phyloP scores from a whole-genome alignment of 495 filamentous ascomycete species.

The Daldinia bambusicola region DNA sequence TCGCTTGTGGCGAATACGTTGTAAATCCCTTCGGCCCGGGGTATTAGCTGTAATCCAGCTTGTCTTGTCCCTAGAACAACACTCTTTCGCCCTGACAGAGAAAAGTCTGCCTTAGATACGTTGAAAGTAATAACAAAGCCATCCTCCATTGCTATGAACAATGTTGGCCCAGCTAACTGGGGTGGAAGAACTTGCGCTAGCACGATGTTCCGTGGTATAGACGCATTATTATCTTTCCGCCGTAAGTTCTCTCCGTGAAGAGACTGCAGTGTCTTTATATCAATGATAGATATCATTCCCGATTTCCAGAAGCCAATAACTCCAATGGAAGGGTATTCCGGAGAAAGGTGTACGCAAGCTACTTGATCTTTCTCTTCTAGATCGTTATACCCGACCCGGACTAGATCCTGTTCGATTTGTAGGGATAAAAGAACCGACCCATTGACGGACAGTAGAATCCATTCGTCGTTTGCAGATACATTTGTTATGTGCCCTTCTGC shows the following conservation, averaged over 20 bases:
- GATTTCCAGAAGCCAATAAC: slow-evolving; percentile 88
- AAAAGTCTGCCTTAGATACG: slow-evolving; percentile 66
- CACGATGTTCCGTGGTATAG: slow-evolving; percentile 83
- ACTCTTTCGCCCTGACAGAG: slow-evolving; percentile 77
- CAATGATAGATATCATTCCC: slow-evolving; percentile 75
- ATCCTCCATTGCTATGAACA: slow-evolving; percentile 95
- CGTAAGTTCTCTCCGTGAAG: slow-evolving; percentile 55
- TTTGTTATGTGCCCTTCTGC: slow-evolving; percentile 73
- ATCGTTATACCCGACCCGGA: slow-evolving; percentile 65
- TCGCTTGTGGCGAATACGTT: slow-evolving; percentile 96
- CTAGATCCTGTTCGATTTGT: slow-evolving; percentile 67
- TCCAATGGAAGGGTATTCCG: slow-evolving; percentile 62
- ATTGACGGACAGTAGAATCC: slow-evolving; percentile 76
- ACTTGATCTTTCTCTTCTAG: slow-evolving; percentile 76
- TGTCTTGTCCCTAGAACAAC: slow-evolving; percentile 88
- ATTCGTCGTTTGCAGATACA: slow-evolving; percentile 75
- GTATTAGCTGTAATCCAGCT: slow-evolving; percentile 80
- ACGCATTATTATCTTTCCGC: slow-evolving; percentile 70
- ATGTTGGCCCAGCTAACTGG: slow-evolving; percentile 65
- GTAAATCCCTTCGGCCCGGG: slow-evolving; percentile 67
- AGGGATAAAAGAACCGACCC: slow-evolving; percentile 75
- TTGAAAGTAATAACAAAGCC: slow-evolving; percentile 89
- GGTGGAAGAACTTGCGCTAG: slow-evolving; percentile 75
- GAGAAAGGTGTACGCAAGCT: slow-evolving; percentile 74
- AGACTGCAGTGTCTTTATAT: slow-evolving; percentile 69